phyloP scores from a whole-genome alignment of 495 filamentous ascomycete genomes.

The Thermochaetoides thermophila region DNA sequence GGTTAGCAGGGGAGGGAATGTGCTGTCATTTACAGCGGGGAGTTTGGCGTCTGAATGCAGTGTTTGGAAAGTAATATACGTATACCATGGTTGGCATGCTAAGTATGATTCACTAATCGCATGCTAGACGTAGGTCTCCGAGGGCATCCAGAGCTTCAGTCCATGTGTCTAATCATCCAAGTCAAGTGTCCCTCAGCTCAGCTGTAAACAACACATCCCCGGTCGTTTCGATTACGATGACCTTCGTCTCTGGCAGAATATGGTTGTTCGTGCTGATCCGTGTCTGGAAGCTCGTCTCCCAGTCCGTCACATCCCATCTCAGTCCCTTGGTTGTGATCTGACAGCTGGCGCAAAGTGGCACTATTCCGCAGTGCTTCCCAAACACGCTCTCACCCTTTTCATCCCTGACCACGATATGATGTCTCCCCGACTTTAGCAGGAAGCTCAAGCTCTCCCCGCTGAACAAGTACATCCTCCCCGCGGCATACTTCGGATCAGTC shows the following conservation, averaged over 20 bases:
- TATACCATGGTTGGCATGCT: no score
- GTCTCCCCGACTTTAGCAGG: conserved; percentile 51
- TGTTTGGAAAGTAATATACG: no score
- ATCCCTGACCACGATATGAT: conserved; percentile 52
- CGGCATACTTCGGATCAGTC: conserved; percentile 25
- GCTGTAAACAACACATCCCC: conserved; percentile 74
- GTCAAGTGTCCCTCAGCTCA: conserved; percentile 38
- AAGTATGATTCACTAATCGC: no score
- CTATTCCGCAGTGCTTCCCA: conserved; percentile 61
- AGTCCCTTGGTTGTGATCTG: conserved; percentile 63
- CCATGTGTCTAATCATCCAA: no score
- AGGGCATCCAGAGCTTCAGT: no score
- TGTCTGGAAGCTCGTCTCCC: conserved; percentile 69
- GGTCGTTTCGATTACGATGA: conserved; percentile 46
- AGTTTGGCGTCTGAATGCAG: conserved; percentile 6
- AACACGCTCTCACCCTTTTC: conserved; percentile 27
- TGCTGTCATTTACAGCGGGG: conserved; percentile 8
- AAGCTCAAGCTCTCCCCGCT: conserved; percentile 70
- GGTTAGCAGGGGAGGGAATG: background rate
- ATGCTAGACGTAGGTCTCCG: no score
- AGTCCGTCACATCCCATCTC: conserved; percentile 76
- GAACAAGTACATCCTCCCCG: conserved; percentile 49
- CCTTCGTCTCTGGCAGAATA: conserved; percentile 35
- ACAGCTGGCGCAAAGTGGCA: conserved; percentile 62
- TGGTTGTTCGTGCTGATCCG: conserved; percentile 91